Base-by-base conservation (phyloP, 148 eudicot species). In the Polygonum aviculare region DNA sequence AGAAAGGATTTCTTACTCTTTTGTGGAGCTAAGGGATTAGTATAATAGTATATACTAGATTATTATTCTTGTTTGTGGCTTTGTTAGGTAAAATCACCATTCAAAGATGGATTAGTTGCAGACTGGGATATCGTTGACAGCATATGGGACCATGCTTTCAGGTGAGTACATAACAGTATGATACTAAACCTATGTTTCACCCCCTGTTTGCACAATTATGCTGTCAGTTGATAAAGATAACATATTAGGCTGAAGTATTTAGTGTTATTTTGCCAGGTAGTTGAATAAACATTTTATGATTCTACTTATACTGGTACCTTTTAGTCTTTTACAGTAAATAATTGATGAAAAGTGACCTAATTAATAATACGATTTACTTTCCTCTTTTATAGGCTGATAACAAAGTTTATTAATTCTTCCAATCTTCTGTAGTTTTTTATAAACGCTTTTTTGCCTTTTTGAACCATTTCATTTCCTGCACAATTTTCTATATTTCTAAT, bases 121-220 rank as follows among this genome's bases (percentile, higher is more conserved):
- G 99, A 95, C 73, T 92, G 97, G 99, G 99, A 92, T 77, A 91
- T 92, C 48, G 94, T 89, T 81, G 99, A 95, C 81, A 86, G 82
- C 86, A 93, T 95, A 77, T 95, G 96, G 99, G 96, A 92, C 77
- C 99, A 95, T 84, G 90, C 97, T 63, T 87, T 92, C 74, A 89
- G 92, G 98, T 95, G 73, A 75, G 80, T 73, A 2, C 47, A 62
- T 47, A 45, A 22, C 72, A 10, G 41, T 47, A 7, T 47, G 52
- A 22, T 74, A 10, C 50, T 47, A 7, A 33, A 35, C 36, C 44
- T 75, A 45, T 77, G 22, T 51, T 31, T 74, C 15, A 19, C 63
- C 21, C 72, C 15, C 45, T 36, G 2, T 14, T 14, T 14, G 16
- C 21, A 67, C 36, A 15, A 5, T 35, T 63, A 10, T 63, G 40